phyloP scores from a whole-genome alignment of 768 basidiomycete species.

The Podaxis pistillaris region DNA sequence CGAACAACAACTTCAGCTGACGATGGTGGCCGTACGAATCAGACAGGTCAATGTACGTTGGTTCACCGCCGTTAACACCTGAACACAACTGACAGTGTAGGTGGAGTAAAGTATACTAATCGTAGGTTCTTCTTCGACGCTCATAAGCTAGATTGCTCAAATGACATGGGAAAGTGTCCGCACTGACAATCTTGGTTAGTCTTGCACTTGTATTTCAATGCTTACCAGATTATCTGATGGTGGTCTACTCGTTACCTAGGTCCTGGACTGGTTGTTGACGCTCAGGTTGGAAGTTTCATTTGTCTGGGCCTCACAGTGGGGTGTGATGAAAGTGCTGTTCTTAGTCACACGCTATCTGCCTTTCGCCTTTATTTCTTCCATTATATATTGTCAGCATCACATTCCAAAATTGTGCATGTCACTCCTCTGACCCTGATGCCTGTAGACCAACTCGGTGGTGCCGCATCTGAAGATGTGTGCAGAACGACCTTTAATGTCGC shows the following conservation, averaged over 20 bases:
- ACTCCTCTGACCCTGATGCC: not conserved
- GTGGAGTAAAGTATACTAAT: not conserved
- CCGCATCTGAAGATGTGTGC: not conserved
- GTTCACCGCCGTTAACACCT: not conserved
- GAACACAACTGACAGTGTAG: not conserved
- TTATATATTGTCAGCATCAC: not conserved
- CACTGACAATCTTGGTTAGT: not conserved
- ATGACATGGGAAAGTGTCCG: not conserved
- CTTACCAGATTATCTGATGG: not conserved
- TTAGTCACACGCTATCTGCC: constrained; percentile 6
- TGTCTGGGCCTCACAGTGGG: not conserved
- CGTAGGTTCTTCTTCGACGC: not conserved
- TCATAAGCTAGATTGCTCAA: not conserved
- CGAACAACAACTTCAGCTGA: too few species aligned
- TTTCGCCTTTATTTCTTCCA: not conserved
- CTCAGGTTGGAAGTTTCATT: constrained; percentile 2
- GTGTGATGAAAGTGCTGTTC: not conserved
- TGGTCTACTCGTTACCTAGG: not conserved
- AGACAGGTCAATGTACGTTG: not conserved
- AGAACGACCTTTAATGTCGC: not conserved
- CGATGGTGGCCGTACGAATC: not conserved
- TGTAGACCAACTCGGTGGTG: not conserved
- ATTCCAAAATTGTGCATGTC: not conserved
- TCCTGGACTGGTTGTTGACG: not conserved
- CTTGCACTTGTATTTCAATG: not conserved